Percentiles rank a stretch among this genome's conserved stretches.
These are phyloP conservation scores for Vachellia collinsii DNA, from an alignment of 306 rosid genomes.

Conservation along the genomic window DNA sequence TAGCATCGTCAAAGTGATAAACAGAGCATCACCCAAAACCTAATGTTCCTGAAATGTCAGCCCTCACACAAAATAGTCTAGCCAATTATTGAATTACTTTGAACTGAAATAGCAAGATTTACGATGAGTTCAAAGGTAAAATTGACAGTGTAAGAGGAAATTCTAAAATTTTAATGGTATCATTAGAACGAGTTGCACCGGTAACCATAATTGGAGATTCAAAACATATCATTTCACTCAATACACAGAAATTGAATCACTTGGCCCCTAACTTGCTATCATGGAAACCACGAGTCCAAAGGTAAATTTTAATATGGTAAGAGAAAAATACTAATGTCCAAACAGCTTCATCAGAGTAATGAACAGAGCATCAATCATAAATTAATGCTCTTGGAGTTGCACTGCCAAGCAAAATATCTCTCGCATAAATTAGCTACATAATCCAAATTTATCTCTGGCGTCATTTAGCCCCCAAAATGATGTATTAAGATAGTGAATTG, in stretches of 20 bases:
- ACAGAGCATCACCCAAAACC: slow-evolving; percentile 24
- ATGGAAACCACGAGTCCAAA: not conserved
- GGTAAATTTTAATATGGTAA: not conserved
- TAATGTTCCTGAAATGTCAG: slow-evolving; percentile 9
- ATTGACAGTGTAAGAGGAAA: slow-evolving; percentile 10
- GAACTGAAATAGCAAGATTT: slow-evolving; percentile 2
- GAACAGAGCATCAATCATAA: slow-evolving; percentile 18
- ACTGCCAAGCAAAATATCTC: not conserved
- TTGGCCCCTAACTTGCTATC: not conserved
- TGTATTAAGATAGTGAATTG: slow-evolving; percentile 16
- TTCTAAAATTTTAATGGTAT: slow-evolving; percentile 13
- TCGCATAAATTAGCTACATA: not conserved
- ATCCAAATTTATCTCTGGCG: not conserved
- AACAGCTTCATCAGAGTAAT: slow-evolving; percentile 22
- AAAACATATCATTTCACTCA: not conserved
- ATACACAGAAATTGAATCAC: not conserved
- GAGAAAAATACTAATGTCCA: not conserved
- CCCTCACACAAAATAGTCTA: slow-evolving; percentile 16
- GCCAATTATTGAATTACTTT: slow-evolving; percentile 19
- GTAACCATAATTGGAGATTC: slow-evolving; percentile 13
- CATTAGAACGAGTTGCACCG: slow-evolving; percentile 4
- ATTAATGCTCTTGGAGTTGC: too few relatives aligned
- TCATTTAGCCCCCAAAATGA: not conserved
- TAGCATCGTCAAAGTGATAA: slow-evolving; percentile 24
- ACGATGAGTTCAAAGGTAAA: slow-evolving; percentile 14